A percentile compares a stretch with the other conserved stretches of the same genome.
These are phyloP conservation scores for Plantago ovata DNA, from an alignment of 257 asterid species.

Conservation along the genomic window DNA sequence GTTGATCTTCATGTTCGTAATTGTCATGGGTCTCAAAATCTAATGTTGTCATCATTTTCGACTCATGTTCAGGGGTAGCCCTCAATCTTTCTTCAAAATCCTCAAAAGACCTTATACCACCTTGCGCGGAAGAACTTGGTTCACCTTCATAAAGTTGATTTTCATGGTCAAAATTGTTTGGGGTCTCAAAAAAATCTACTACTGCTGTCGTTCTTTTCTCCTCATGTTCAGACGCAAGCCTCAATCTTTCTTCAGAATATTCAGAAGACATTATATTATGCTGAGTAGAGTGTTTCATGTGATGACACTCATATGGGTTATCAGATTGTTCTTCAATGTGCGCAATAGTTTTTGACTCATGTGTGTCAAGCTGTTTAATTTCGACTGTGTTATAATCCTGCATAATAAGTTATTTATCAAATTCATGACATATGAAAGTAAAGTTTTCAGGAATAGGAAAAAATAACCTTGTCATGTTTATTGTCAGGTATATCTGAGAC, in stretches of 20 bases:
- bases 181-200: slow-evolving; percentile 17
- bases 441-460: no score
- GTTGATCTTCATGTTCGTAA: slow-evolving; percentile 17
- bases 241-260: slow-evolving; percentile 7
- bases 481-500: no score
- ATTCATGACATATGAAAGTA: not conserved
- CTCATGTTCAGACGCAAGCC: slow-evolving; percentile 1
- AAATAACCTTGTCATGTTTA: no score
- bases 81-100: slow-evolving; percentile 8
- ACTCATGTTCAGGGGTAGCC: slow-evolving; percentile 3
- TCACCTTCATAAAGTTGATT: slow-evolving; percentile 17
- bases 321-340: slow-evolving; percentile 8
- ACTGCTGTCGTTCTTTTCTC: slow-evolving; percentile 4
- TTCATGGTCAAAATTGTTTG: slow-evolving; percentile 16
- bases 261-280: slow-evolving; percentile 12
- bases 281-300: slow-evolving; percentile 10
- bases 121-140: slow-evolving; percentile 1
- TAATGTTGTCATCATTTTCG: not conserved
- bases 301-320: slow-evolving; percentile 10
- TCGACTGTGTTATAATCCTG: not conserved
- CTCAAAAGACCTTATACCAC: slow-evolving; percentile 10
- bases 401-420: slow-evolving; percentile 1
- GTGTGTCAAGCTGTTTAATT: slow-evolving; percentile 5
- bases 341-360: slow-evolving; percentile 15
- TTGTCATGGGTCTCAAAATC: slow-evolving; percentile 12